A percentile compares a stretch with the other conserved stretches of the same genome.
phyloP scores from a whole-genome alignment of 1,284 basidiomycete species.

The Cryptococcus sp. region DNA sequence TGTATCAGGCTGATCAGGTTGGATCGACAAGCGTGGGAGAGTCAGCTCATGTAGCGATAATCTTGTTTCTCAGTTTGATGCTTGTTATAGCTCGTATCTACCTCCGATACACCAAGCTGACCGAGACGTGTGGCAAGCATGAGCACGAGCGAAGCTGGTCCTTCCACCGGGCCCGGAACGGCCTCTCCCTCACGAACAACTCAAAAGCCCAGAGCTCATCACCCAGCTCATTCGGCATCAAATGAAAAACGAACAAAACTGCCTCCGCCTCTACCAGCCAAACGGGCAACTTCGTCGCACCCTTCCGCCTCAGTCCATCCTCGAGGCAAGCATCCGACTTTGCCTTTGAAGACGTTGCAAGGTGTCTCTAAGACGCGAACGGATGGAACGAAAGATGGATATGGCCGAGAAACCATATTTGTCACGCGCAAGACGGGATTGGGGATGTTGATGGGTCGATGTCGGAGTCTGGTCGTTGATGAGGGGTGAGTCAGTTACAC shows the following conservation, averaged over 20 bases:
- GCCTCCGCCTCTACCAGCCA: constrained; percentile 17
- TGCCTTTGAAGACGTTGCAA: constrained; percentile 41
- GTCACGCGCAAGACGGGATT: constrained; percentile 75
- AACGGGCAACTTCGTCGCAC: constrained; percentile 12
- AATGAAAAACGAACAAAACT: constrained; percentile 14
- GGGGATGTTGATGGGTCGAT: constrained; percentile 73
- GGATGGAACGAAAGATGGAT: constrained; percentile 37
- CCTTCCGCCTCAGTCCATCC: constrained; percentile 7
- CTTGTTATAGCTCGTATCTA: too few species aligned
- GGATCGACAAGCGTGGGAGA: too few species aligned
- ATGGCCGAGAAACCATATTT: constrained; percentile 74
- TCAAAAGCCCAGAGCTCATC: constrained; percentile 10
- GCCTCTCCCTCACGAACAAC: too few species aligned
- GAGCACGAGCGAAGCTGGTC: constrained; percentile 7
- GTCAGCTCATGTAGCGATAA: too few species aligned
- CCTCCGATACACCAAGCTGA: too few species aligned
- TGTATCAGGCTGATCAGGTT: too few species aligned
- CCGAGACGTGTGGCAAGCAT: not conserved
- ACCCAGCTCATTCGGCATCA: constrained; percentile 5
- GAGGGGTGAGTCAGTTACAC: constrained; percentile 64
- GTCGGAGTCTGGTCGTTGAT: constrained; percentile 71
- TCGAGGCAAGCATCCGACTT: constrained; percentile 1
- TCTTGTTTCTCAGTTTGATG: too few species aligned
- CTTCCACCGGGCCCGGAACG: constrained; percentile 1
- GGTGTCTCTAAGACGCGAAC: constrained; percentile 34